Conservation (phyloP, 176 grass and related monocot species). For the Tillandsia fasciculata region DNA sequence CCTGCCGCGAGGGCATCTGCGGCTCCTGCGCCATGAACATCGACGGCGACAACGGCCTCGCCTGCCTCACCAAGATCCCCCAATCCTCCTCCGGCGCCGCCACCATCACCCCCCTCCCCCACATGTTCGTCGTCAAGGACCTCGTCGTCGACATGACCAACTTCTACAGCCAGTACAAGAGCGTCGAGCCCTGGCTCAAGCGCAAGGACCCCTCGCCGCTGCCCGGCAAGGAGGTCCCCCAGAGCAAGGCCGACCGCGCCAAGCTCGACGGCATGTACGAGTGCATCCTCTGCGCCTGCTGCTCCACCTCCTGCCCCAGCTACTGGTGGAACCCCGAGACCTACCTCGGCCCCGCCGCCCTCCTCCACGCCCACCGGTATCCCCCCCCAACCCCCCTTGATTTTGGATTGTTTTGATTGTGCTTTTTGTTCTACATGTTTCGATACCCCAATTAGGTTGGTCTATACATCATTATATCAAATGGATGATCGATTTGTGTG, state of each 20-base stretch:
- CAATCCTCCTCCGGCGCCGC: slow-evolving; percentile 18
- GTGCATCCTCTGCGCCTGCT: slow-evolving; percentile 93
- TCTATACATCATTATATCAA: no score
- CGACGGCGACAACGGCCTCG: slow-evolving; percentile 89
- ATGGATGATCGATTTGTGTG: no score
- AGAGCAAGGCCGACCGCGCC: slow-evolving; percentile 68
- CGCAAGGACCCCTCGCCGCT: slow-evolving; percentile 51
- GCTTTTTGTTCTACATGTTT: background rate
- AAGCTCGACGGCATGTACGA: slow-evolving; percentile 97
- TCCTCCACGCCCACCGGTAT: slow-evolving; percentile 73
- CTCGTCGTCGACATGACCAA: slow-evolving; percentile 98
- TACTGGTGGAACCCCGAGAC: slow-evolving; percentile 98
- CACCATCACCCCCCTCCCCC: slow-evolving; percentile 73
- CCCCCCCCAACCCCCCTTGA: background rate
- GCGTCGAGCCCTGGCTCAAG: slow-evolving; percentile 85
- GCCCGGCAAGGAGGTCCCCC: slow-evolving; percentile 47
- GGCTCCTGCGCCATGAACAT: slow-evolving; percentile 97
- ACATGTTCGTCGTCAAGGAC: slow-evolving; percentile 98
- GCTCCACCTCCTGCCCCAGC: slow-evolving; percentile 76
- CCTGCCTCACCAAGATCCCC: slow-evolving; percentile 94
- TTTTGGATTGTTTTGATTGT: background rate
- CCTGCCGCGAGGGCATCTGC: slow-evolving; percentile 97
- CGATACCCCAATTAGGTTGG: no score
- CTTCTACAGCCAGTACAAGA: slow-evolving; percentile 91
- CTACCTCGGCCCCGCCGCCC: slow-evolving; percentile 72